Evolutionary conservation across 2,329 filamentous ascomycete species (phyloP).

Genomic region (Botrytis pseudocinerea): DNA sequence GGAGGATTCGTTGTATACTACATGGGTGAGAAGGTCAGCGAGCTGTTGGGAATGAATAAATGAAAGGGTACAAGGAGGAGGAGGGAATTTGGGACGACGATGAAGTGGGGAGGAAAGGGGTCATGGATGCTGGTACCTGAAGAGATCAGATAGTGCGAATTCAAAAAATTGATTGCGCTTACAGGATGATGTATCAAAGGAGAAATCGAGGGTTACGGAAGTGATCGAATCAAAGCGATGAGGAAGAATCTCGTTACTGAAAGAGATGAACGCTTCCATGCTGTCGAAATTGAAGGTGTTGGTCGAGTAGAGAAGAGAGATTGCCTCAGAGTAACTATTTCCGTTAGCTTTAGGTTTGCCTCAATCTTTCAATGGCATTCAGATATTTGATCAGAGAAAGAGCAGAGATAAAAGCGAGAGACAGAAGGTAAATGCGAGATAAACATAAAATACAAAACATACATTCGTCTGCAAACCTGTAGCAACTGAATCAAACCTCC

Average conservation of each 20-base stretch:
- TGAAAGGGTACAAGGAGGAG: not conserved
- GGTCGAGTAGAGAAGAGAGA: constrained; percentile 32
- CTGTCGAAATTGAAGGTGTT: constrained; percentile 36
- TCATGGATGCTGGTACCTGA: not conserved
- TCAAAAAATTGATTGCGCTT: not conserved
- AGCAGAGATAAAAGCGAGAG: not conserved
- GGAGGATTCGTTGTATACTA: constrained; percentile 21
- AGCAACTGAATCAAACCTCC: constrained; percentile 27
- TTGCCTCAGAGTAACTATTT: constrained; percentile 33
- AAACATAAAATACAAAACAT: constrained; percentile 10
- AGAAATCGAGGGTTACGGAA: constrained; percentile 29
- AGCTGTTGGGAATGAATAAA: not conserved
- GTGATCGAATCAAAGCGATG: constrained; percentile 33
- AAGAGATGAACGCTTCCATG: constrained; percentile 31
- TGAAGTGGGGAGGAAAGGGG: not conserved
- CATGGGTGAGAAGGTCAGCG: not conserved
- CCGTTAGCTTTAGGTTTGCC: not conserved
- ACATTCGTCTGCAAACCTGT: constrained; percentile 34
- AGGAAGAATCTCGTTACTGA: constrained; percentile 31
- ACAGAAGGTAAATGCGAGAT: not conserved
- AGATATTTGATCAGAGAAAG: not conserved
- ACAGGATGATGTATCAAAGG: constrained; percentile 25
- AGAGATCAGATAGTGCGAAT: not conserved
- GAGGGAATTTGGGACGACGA: not conserved
- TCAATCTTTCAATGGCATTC: not conserved